Percentiles rank a stretch among this genome's conserved stretches.
Evolutionary conservation across 352 stramenopile species (phyloP).

Genomic region (Poterioochromonas sp.): DNA sequence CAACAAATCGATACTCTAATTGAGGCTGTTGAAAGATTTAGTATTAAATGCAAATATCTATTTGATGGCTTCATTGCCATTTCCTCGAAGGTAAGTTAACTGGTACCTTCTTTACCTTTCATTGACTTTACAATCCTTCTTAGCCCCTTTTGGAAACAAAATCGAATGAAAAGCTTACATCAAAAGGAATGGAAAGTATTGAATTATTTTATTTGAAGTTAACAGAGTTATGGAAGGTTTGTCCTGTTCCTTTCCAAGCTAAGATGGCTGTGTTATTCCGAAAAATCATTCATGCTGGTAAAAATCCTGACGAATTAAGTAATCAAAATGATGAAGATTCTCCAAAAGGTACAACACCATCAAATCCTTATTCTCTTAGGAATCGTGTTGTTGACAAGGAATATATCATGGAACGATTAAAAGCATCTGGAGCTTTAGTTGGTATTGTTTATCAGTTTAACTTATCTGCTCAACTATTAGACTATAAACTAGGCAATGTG

Average conservation of each 20-base stretch:
- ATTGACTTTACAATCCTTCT: background rate
- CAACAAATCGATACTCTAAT: background rate
- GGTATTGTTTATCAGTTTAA: background rate
- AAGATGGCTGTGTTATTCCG: background rate
- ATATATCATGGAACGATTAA: background rate
- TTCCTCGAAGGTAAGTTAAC: background rate
- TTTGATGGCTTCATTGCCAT: background rate
- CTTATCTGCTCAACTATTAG: background rate
- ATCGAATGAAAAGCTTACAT: background rate
- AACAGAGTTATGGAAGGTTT: background rate
- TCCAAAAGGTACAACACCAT: background rate
- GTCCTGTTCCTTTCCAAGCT: background rate
- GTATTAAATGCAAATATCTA: background rate
- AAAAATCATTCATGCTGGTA: background rate
- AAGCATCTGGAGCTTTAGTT: background rate
- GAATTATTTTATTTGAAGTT: background rate
- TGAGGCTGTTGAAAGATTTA: background rate
- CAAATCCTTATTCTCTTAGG: background rate
- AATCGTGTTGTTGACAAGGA: background rate
- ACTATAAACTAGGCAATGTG: background rate
- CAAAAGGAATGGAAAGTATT: background rate
- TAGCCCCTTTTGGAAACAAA: slow-evolving; percentile 10
- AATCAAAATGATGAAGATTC: background rate
- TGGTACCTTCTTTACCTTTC: background rate
- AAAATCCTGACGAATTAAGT: background rate